Percentiles rank a stretch among this genome's conserved stretches.
These are phyloP conservation scores for Solanum ossicruentum DNA, from an alignment of 257 asterid genomes.

Conservation along the genomic window DNA sequence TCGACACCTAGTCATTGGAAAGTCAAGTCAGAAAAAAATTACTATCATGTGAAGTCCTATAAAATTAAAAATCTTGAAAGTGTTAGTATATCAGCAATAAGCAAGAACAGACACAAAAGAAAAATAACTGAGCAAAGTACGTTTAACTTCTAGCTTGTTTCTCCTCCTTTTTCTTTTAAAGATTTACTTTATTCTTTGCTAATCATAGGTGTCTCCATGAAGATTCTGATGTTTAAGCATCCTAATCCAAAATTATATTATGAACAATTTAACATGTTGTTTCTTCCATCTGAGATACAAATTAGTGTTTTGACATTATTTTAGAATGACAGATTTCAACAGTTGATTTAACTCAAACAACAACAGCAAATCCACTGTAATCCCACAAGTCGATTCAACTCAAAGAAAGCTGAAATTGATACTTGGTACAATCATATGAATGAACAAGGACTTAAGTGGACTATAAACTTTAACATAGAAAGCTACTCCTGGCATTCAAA, in stretches of 20 bases:
- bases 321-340: background rate
- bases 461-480: background rate
- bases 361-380: too few relatives aligned
- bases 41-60: background rate
- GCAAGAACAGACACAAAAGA: background rate
- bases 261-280: background rate
- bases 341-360: background rate
- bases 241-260: background rate
- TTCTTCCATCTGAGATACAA: background rate
- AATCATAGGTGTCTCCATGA: background rate
- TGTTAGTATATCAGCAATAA: background rate
- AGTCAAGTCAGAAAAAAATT: background rate
- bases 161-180: background rate
- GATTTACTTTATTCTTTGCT: background rate
- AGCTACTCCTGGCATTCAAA: background rate
- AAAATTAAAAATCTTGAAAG: background rate
- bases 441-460: background rate
- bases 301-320: background rate
- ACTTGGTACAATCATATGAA: background rate
- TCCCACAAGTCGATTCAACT: background rate
- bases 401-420: background rate
- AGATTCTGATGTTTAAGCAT: background rate
- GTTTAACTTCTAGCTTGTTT: background rate
- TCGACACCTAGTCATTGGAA: conserved; percentile 31
- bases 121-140: background rate